Base-by-base conservation (phyloP, 2,329 filamentous ascomycete species). In the Paracorniculantispora psalliotae region DNA sequence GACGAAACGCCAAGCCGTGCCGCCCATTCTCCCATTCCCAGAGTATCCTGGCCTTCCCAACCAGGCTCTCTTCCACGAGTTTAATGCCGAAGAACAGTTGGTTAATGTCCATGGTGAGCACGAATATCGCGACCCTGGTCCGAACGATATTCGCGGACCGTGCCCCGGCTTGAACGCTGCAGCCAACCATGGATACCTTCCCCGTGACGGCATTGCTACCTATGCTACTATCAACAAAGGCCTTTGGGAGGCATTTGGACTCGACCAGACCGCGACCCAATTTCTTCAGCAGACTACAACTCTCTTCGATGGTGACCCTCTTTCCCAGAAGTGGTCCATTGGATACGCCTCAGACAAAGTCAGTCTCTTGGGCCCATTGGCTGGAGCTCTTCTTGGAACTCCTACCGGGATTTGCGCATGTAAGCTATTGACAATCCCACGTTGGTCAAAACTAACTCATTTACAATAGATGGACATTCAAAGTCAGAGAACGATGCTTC, bases 401-500 rank as follows among this genome's bases (percentile, higher is more conserved):
- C 59, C 59, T 13, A 60, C 52, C 2, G 59, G 59, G 9, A 57
- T 60, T 9, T 60, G 59, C 28, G 59, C 43, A 23, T 57, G 50
- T 53, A 28, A 41, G 26, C 54, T 60, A 21, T 49, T n/a, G n/a
- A n/a, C n/a, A n/a, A n/a, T n/a, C n/a, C n/a, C n/a, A n/a, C n/a
- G n/a, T n/a, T n/a, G n/a, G n/a, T n/a, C n/a, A n/a, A n/a, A n/a
- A 72, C 73, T 23, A 79, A 79, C 4, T 71, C 83, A 2, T 73
- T 72, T 17, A 2, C 35, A 15, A 13, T 7, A 39, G 77, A 77
- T 19, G 77, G 77, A 2, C 82, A 85, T 66, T 83, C 83, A 65
- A 79, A 78, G 60, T 79, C 81, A 63, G 81, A 84, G 68, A 70
- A 75, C 1, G 81, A 84, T 67, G 77, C 71, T 0, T 82, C 79